These are phyloP conservation scores for Corynascus novoguineensis DNA, from an alignment of 495 filamentous ascomycete species.

Conservation along the genomic window DNA sequence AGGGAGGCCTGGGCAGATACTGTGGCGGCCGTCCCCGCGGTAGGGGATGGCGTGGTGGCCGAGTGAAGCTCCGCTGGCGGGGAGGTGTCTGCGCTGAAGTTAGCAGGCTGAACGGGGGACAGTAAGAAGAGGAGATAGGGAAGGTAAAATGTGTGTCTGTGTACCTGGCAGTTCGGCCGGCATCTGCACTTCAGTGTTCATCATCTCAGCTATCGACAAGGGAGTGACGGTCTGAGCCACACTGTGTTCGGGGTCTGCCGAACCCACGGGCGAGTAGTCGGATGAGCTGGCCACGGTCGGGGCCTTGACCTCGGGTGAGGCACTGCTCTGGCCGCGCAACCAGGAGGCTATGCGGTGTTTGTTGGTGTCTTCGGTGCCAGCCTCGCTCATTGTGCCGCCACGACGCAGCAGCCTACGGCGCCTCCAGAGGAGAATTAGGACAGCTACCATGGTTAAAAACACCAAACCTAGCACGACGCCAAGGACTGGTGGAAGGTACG, in stretches of 20 bases:
- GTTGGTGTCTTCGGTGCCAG: constrained; percentile 42
- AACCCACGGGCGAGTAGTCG: constrained; percentile 31
- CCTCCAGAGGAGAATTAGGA: constrained; percentile 51
- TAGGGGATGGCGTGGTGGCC: constrained; percentile 23
- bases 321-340: constrained; percentile 36
- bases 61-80: constrained; percentile 33
- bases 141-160: background rate
- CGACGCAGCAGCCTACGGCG: constrained; percentile 39
- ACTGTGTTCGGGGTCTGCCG: constrained; percentile 27
- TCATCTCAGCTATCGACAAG: constrained; percentile 33
- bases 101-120: background rate
- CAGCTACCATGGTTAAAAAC: constrained; percentile 48
- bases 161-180: constrained; percentile 43
- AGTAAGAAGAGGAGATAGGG: constrained; percentile 10
- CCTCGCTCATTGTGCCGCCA: constrained; percentile 34
- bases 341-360: constrained; percentile 39
- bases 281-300: constrained; percentile 39
- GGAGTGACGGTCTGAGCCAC: background rate
- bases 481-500: constrained; percentile 59
- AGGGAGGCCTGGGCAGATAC: constrained; percentile 28
- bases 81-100: constrained; percentile 33
- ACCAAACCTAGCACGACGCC: constrained; percentile 62
- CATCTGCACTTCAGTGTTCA: constrained; percentile 27
- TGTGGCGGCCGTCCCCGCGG: constrained; percentile 18
- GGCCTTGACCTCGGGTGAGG: constrained; percentile 34